Base-by-base conservation (phyloP, 768 basidiomycete genomes). In the Rhizopogon vulgaris region DNA sequence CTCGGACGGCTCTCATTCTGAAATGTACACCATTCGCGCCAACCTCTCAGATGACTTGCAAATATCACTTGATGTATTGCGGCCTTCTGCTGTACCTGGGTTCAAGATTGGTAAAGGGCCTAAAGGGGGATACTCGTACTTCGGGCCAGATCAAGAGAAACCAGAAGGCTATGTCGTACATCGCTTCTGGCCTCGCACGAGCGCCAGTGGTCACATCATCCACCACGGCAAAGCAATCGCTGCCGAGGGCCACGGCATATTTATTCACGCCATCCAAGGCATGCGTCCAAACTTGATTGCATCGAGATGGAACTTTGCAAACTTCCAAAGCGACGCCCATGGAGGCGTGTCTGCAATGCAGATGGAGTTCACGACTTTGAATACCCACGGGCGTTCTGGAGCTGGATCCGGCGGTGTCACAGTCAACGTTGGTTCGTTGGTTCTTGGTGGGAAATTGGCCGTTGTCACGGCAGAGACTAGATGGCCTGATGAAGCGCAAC, bases 241-340 rank as follows among this genome's bases (percentile, higher is more conserved):
- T 7, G 69, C 82, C 50, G 66, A 78, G 30, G 89, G 87, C 40
- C 72, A 78, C 36, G 90, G 91, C 27, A 90, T 93, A 87, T 84
- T 95, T 67, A 79, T 94, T 17, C 90, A 95, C 68, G 95, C 95
- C 41, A 96, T 98, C 66, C 95, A 98, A 66, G 96, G 95, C 67
- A 95, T 99, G 92, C 82, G 93, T 7, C 94, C 95, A 45, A 90
- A 99, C 70, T 79, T 92, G 51, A 83, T 96, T 60, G 96, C 96
- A 12, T 75, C 90, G 17, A 72, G 87, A 8, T 99, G 96, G 96
- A 97, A 98, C 73, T 99, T 98, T 71, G 85, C 76, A 27, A 78
- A 88, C 72, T 99, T 99, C 77, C 86, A 92, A 68, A 87, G 88
- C 63, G 68, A 74, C 15, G 73, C 80, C 24, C 78, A 82, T 45